These are phyloP conservation scores for Boletus rufocinnamomeus DNA, from an alignment of 768 basidiomycete genomes.

Conservation along the genomic window DNA sequence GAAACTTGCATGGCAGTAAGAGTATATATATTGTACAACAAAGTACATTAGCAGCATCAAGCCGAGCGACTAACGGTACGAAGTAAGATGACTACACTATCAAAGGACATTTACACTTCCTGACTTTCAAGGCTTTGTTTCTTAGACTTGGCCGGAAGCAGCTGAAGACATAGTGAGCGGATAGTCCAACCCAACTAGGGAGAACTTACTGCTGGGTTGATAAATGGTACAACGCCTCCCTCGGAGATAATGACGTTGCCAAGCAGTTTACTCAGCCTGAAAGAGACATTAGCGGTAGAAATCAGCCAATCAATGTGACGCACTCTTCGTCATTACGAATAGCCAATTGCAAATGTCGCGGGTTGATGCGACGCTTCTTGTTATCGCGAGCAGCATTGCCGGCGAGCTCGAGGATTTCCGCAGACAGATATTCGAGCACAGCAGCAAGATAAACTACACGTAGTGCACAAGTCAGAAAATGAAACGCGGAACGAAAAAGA, in stretches of 20 bases:
- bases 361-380: constrained; percentile 95
- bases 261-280: constrained; percentile 68
- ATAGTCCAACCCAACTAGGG: no score
- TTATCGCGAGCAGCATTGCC: constrained; percentile 89
- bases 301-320: constrained; percentile 22
- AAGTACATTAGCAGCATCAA: constrained; percentile 11
- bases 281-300: background rate
- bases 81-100: background rate
- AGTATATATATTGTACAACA: constrained; percentile 1
- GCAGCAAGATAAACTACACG: constrained; percentile 85
- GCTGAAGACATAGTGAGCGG: constrained; percentile 16
- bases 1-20: no score
- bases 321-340: constrained; percentile 94
- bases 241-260: constrained; percentile 91
- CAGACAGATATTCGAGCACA: constrained; percentile 89
- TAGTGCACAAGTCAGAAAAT: background rate
- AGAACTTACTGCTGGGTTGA: constrained; percentile 55
- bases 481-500: constrained; percentile 13
- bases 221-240: constrained; percentile 90
- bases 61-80: background rate
- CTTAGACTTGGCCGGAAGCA: constrained; percentile 34
- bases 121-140: constrained; percentile 37
- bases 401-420: constrained; percentile 92
- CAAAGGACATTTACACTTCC: constrained; percentile 28
- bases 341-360: constrained; percentile 91